Percentiles rank a stretch among this genome's conserved stretches.
Evolutionary conservation across 2,329 filamentous ascomycete genomes (phyloP).

Genomic region (Hirsutella minnesotensis): DNA sequence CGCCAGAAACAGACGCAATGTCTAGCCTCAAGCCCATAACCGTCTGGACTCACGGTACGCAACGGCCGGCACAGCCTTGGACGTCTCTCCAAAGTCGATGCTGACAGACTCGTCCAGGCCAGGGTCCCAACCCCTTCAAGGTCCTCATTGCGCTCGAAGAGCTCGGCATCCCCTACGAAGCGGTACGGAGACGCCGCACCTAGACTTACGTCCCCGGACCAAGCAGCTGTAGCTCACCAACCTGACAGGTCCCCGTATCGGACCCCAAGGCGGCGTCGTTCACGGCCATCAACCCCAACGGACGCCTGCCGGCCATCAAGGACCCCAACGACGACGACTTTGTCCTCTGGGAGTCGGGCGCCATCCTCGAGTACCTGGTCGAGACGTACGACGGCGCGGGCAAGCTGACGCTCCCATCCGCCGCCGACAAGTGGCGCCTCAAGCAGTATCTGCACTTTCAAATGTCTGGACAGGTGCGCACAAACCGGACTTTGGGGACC

Average conservation of each 20-base stretch:
- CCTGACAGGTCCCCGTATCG: slow-evolving; percentile 9
- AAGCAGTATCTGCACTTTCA: slow-evolving; percentile 26
- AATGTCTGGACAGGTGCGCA: slow-evolving; percentile 20
- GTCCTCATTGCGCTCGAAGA: slow-evolving; percentile 23
- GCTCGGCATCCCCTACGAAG: slow-evolving; percentile 21
- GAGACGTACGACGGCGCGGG: slow-evolving; percentile 15
- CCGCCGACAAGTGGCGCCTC: slow-evolving; percentile 16
- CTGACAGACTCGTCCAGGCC: slow-evolving; percentile 3
- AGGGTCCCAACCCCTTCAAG: slow-evolving; percentile 20
- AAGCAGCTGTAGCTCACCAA: no score
- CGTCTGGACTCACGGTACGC: slow-evolving; percentile 7
- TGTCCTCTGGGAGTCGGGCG: slow-evolving; percentile 14
- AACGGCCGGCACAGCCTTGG: no score
- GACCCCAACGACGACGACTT: slow-evolving; percentile 21
- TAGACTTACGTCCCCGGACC: no score
- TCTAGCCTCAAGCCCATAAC: slow-evolving; percentile 10
- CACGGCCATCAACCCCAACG: slow-evolving; percentile 21
- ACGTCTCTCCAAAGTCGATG: no score
- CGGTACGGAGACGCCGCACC: no score
- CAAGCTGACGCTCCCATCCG: slow-evolving; percentile 13
- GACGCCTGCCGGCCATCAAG: slow-evolving; percentile 19
- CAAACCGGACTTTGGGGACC: background rate
- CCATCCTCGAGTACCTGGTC: slow-evolving; percentile 19
- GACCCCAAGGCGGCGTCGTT: slow-evolving; percentile 15
- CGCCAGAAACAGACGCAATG: background rate